Evolutionary conservation across 352 stramenopile species (phyloP).

Genomic region (Globisporangium uncinulatum): DNA sequence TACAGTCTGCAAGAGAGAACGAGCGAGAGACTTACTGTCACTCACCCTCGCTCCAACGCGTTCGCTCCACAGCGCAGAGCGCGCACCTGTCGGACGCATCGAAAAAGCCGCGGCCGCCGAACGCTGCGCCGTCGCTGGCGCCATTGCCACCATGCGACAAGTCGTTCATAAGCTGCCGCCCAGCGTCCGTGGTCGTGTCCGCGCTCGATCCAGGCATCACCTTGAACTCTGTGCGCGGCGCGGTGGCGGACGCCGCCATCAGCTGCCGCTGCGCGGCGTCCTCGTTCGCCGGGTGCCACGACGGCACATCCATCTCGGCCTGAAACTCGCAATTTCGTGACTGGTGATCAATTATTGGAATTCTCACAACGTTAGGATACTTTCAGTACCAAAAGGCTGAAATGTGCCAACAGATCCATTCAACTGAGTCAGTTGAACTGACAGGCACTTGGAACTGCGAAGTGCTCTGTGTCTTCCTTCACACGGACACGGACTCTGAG

Average conservation of each 20-base stretch:
- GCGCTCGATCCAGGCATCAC: slow-evolving; percentile 49
- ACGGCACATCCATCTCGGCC: slow-evolving; percentile 54
- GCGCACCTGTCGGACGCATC: slow-evolving; percentile 56
- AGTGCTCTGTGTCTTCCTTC: no score
- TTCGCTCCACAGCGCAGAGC: not conserved
- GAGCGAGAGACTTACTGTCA: not conserved
- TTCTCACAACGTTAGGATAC: not conserved
- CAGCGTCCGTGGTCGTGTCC: slow-evolving; percentile 62
- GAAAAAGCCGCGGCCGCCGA: slow-evolving; percentile 53
- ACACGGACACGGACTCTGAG: no score
- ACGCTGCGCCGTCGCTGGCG: slow-evolving; percentile 19
- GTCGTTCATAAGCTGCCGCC: slow-evolving; percentile 49
- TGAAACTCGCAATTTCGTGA: not conserved
- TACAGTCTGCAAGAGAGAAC: slow-evolving; percentile 27
- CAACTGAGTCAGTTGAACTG: no score
- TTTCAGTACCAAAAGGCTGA: no score
- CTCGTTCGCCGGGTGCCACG: slow-evolving; percentile 70
- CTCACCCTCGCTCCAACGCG: not conserved
- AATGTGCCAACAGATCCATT: no score
- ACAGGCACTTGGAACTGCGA: no score
- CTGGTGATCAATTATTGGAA: not conserved
- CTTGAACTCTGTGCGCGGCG: slow-evolving; percentile 59
- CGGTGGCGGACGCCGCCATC: slow-evolving; percentile 11
- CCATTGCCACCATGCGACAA: slow-evolving; percentile 18
- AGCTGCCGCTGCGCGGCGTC: slow-evolving; percentile 31